These are phyloP conservation scores for Gossypium herbaceum DNA, from an alignment of 345 rosid species.

Conservation along the genomic window DNA sequence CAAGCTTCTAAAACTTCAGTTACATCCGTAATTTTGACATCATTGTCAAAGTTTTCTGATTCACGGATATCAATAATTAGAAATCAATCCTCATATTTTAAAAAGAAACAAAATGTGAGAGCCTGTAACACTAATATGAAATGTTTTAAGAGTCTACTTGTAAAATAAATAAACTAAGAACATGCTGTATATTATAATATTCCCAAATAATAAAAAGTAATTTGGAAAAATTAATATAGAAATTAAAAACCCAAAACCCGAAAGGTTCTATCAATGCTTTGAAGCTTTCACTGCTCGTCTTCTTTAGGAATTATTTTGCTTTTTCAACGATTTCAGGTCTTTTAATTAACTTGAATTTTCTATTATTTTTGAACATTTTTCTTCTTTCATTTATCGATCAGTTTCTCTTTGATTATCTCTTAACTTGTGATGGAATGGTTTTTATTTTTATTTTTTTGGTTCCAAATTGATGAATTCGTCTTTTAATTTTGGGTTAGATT, in stretches of 20 bases:
- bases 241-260: not conserved
- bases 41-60: not conserved
- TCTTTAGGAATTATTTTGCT: not conserved
- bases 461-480: not conserved
- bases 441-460: not conserved
- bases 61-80: too few species aligned
- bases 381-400: not conserved
- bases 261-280: not conserved
- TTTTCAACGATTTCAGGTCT: slow-evolving; percentile 7
- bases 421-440: not conserved
- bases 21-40: not conserved
- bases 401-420: not conserved
- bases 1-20: too few species aligned
- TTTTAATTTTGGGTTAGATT: not conserved
- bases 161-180: slow-evolving; percentile 1
- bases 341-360: not conserved
- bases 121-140: not conserved
- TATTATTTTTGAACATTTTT: not conserved
- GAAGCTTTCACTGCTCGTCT: not conserved
- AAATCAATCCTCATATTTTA: not conserved
- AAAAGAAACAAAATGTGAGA: not conserved
- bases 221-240: not conserved
- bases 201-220: not conserved
- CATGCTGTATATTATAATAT: not conserved
- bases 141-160: not conserved